phyloP scores from a whole-genome alignment of 1,284 basidiomycete species.

The Meira nashicola region DNA sequence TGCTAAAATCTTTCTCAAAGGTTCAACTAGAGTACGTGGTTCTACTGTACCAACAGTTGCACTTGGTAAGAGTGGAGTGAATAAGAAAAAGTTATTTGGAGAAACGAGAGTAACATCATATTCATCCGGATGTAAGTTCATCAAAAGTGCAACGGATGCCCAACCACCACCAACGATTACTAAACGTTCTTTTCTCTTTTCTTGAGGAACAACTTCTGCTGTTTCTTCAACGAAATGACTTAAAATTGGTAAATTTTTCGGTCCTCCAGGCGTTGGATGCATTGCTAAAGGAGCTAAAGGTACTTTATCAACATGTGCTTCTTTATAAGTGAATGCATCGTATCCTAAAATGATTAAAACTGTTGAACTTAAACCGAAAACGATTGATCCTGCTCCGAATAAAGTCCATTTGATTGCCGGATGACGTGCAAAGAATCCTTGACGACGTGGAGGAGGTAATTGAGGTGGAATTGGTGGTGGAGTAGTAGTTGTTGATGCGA shows the following conservation, averaged over 20 bases:
- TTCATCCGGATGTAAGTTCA: slow-evolving; percentile 37
- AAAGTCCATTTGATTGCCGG: slow-evolving; percentile 13
- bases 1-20: slow-evolving; percentile 43
- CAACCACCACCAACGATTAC: slow-evolving; percentile 52
- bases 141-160: slow-evolving; percentile 47
- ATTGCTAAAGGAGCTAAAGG: slow-evolving; percentile 35
- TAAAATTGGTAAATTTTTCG: slow-evolving; percentile 47
- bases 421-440: background rate
- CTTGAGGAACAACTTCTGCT: slow-evolving; percentile 21
- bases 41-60: slow-evolving; percentile 51
- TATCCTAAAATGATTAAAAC: slow-evolving; percentile 35
- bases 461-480: too few species aligned
- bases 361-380: slow-evolving; percentile 33
- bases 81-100: slow-evolving; percentile 46
- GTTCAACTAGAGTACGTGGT: slow-evolving; percentile 47
- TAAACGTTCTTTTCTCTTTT: slow-evolving; percentile 36
- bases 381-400: slow-evolving; percentile 27
- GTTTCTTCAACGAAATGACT: slow-evolving; percentile 23
- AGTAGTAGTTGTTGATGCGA: too few species aligned
- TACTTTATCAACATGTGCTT: slow-evolving; percentile 34
- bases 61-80: slow-evolving; percentile 48
- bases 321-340: slow-evolving; percentile 41
- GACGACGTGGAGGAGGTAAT: too few species aligned
- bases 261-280: slow-evolving; percentile 36
- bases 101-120: slow-evolving; percentile 50